Percentiles rank a stretch among this genome's conserved stretches.
These are phyloP conservation scores for Pleomassaria siparia DNA, from an alignment of 2,329 filamentous ascomycete species.

Conservation along the genomic window DNA sequence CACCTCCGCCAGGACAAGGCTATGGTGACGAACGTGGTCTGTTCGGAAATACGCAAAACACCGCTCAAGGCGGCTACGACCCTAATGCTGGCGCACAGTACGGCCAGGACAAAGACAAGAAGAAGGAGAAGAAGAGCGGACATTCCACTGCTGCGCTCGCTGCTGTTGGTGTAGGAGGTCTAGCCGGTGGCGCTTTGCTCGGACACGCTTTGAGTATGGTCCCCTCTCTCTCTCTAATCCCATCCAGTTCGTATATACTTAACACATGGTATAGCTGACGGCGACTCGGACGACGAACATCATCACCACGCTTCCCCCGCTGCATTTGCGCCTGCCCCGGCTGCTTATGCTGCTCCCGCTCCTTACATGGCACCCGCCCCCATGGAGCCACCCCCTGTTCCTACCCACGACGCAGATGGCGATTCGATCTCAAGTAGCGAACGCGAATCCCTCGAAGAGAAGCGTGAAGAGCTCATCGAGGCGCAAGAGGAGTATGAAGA, in stretches of 20 bases:
- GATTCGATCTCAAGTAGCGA: conserved; percentile 42
- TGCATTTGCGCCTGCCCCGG: conserved; percentile 13
- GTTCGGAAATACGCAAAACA: conserved; percentile 2
- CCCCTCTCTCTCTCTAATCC: not conserved
- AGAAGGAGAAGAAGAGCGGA: conserved; percentile 41
- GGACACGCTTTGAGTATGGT: conserved; percentile 57
- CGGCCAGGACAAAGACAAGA: conserved; percentile 15
- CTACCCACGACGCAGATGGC: conserved; percentile 48
- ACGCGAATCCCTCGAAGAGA: conserved; percentile 52
- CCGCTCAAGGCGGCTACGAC: conserved; percentile 14
- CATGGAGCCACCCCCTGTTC: conserved; percentile 32
- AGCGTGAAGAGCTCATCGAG: conserved; percentile 56
- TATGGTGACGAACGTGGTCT: conserved; percentile 22
- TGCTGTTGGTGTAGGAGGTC: conserved; percentile 59
- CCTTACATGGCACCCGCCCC: conserved; percentile 10
- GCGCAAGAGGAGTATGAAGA: conserved; percentile 56
- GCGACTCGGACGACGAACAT: conserved; percentile 8
- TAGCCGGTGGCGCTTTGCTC: conserved; percentile 62
- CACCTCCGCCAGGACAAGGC: conserved; percentile 24
- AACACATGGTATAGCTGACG: not conserved
- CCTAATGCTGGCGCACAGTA: not conserved
- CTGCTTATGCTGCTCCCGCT: conserved; percentile 6
- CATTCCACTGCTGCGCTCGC: conserved; percentile 53
- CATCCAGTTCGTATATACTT: not conserved
- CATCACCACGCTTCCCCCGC: conserved; percentile 16